A percentile compares a stretch with the other conserved stretches of the same genome.
Conservation (phyloP, 2,329 filamentous ascomycete genomes). For the Hypoxylon sp. region DNA sequence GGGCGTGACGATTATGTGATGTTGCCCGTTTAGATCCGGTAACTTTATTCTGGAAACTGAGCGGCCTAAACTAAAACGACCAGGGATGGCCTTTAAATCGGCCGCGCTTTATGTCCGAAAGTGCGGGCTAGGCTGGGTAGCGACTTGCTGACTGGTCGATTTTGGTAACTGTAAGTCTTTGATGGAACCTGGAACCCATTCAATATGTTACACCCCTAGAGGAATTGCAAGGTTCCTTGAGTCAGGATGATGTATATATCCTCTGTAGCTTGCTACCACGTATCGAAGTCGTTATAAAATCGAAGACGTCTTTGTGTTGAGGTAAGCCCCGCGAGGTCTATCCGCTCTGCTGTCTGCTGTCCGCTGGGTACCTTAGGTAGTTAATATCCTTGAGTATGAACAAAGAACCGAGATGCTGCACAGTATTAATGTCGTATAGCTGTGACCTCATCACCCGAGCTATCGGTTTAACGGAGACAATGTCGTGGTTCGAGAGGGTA, state of each 20-base stretch:
- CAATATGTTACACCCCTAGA: conserved; percentile 39
- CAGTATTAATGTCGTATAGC: conserved; percentile 10
- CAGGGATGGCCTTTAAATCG: conserved; percentile 51
- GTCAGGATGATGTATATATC: conserved; percentile 42
- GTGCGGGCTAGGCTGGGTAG: conserved; percentile 40
- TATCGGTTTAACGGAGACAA: conserved; percentile 21
- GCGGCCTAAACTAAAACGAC: conserved; percentile 46
- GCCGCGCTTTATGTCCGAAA: conserved; percentile 55
- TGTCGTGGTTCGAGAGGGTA: conserved; percentile 13
- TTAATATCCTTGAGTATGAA: conserved; percentile 12
- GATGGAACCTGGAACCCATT: conserved; percentile 44
- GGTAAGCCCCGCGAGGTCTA: background rate
- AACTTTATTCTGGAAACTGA: conserved; percentile 49
- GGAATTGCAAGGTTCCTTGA: conserved; percentile 40
- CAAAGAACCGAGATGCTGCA: conserved; percentile 22
- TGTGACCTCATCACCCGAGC: conserved; percentile 33
- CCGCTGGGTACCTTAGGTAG: background rate
- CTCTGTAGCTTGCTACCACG: background rate
- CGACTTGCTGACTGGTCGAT: conserved; percentile 51
- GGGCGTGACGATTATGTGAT: conserved; percentile 56
- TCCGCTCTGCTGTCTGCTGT: conserved; percentile 31
- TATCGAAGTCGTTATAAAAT: background rate
- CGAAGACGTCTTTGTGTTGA: conserved; percentile 26
- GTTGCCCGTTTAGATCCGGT: conserved; percentile 52
- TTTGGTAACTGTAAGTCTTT: conserved; percentile 50